phyloP scores from a whole-genome alignment of 2,329 filamentous ascomycete genomes.

The Celoporthe dispersa region DNA sequence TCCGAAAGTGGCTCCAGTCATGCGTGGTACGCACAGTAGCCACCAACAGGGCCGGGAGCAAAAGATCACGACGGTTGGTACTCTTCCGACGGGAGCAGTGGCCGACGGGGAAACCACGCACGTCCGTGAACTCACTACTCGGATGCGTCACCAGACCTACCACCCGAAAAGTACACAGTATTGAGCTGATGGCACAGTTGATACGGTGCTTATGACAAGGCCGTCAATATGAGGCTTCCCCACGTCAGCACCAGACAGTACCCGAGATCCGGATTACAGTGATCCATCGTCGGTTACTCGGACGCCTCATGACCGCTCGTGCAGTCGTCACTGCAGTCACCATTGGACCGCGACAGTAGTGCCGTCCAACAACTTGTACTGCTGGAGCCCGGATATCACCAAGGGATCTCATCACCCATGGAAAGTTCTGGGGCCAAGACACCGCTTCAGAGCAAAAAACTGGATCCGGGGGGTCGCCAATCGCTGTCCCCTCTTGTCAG shows the following conservation, averaged over 20 bases:
- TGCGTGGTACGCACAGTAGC: not conserved
- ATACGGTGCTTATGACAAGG: conserved; percentile 16
- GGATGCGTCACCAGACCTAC: not conserved
- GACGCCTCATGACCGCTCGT: conserved; percentile 1
- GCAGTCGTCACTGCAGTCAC: conserved; percentile 21
- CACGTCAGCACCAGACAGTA: conserved; percentile 6
- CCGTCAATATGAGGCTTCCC: conserved; percentile 4
- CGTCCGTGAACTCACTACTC: conserved; percentile 6
- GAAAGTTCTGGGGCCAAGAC: conserved; percentile 14
- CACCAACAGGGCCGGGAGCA: not conserved
- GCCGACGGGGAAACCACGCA: conserved; percentile 17
- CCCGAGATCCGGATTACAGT: conserved; percentile 17
- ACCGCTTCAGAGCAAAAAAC: not conserved
- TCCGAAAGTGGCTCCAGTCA: not conserved
- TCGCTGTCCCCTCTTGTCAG: conserved; percentile 12
- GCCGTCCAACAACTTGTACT: conserved; percentile 9
- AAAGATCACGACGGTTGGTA: conserved; percentile 3
- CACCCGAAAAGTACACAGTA: not conserved
- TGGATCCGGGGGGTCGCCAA: conserved; percentile 9
- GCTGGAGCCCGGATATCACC: not conserved
- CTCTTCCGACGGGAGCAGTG: conserved; percentile 12
- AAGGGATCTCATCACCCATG: not conserved
- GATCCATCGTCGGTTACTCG: conserved; percentile 11
- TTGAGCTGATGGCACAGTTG: conserved; percentile 26
- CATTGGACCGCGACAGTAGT: conserved; percentile 28